Base-by-base conservation (phyloP, 2,329 filamentous ascomycete genomes). In the Chaetomium sp. region DNA sequence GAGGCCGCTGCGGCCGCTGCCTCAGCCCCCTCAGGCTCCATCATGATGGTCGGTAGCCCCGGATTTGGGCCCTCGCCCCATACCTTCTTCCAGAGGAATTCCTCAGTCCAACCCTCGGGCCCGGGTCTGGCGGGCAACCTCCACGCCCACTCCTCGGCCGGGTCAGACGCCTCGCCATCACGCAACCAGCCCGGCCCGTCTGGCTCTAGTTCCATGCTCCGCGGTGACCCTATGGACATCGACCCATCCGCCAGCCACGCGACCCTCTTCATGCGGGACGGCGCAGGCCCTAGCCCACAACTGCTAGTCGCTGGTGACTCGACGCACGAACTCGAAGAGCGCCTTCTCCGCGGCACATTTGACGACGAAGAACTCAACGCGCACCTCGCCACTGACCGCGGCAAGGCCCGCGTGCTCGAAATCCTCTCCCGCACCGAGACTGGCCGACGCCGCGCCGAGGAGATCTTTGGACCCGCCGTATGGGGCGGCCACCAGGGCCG, bases 381-480 rank as follows among this genome's bases (percentile, higher is more conserved):
- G 6, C 69, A 74, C 33, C 74, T 67, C 40, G 57, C 61, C 34
- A 64, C 72, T 0, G 76, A 76, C 37, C 70, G 70, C 19, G 75
- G 72, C 42, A 79, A 76, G 66, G 73, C 68, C 58, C 78, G 76
- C 65, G 76, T 76, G 56, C 70, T 82, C 10, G 78, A 81, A 57
- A 77, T 81, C 12, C 67, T 83, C 37, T 68, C 72, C 10, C 74
- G 74, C 43, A 81, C 77, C 1, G 77, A 79, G 42, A 63, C 68
- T 4, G 79, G 79, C 0, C 74, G 76, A n/a, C 72, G 72, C 49
- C 71, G 75, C 45, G 79, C 78, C 0, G 75, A 79, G 58, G 72
- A 74, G 46, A 71, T 81, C 12, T 82, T 76, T 67, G 79, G 79
- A 0, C 65, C 70, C 0, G 74, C 76, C 51, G 70, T 79, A 2